Evolutionary conservation across 768 basidiomycete genomes (phyloP), one percentile per base, ranked within the genome.

Genomic region (Suillus subluteus): DNA sequence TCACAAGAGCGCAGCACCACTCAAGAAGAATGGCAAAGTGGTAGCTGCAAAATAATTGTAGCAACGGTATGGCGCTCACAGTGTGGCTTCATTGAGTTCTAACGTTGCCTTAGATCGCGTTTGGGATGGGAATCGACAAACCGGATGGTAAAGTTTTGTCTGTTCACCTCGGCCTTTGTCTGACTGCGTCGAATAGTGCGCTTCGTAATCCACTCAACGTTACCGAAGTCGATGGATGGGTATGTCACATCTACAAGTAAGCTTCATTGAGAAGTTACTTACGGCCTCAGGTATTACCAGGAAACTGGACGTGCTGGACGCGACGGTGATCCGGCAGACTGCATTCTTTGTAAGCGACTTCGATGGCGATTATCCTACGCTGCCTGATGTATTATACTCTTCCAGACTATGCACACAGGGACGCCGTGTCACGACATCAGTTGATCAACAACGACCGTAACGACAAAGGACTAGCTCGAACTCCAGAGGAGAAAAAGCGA

Each of bases 41-140:
- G 88, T 4, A 77, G 82, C 37, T 86, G 89, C 68, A 84, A 88
- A 62, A 89, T 99, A 66, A 95, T 99, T 65, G 95, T 98, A 54
- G 97, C 97, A 3, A 99, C 98, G 55, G 95, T 95, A 75, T 70
- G 84, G 69, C 75, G 32, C 46, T 62, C 48, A 48, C n/a, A 11
- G 12, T 4, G 38, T 18, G 54, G 38, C 4, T 13, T 67, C 65
- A 18, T 54, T 30, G 61, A 38, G 44, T 54, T n/a, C 58, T 62
- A 23, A 73, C 32, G 3, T 18, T 67, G 62, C 46, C 30, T 41
- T 72, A 96, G 95, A 88, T 96, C 69, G 96, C 96, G 0, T 99
- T 99, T 76, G 97, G 97, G 13, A 99, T 99, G 96, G 96, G 97
- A 1, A 94, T 97, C 61, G 94, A 96, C 77, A 96, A 96, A 76